Evolutionary conservation across 192 early-diverging fungal species (phyloP).

Genomic region (Gigaspora rosea): DNA sequence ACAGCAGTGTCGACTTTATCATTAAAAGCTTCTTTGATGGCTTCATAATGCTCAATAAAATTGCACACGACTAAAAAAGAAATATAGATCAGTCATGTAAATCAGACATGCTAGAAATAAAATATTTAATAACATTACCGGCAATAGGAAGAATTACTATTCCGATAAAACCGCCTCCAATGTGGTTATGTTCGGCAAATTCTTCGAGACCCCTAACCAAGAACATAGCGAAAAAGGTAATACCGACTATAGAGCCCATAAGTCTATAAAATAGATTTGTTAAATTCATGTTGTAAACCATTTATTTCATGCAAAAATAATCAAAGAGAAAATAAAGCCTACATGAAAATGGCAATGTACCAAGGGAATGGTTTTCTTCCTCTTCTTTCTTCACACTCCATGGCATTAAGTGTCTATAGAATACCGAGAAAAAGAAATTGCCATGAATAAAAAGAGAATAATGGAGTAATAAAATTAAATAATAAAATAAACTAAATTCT

Average conservation of each 20-base stretch:
- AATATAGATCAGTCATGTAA: not conserved
- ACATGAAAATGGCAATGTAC: too few relatives aligned
- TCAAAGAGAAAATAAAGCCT: not conserved
- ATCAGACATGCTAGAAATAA: constrained; percentile 29
- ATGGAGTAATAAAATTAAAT: too few relatives aligned
- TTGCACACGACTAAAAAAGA: constrained; percentile 43
- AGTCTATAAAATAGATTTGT: constrained; percentile 68
- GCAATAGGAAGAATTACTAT: constrained; percentile 89
- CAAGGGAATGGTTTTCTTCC: too few relatives aligned
- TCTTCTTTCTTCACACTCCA: too few relatives aligned
- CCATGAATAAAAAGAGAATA: too few relatives aligned
- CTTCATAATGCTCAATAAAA: constrained; percentile 74
- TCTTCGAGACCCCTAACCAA: constrained; percentile 76
- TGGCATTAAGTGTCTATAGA: too few relatives aligned
- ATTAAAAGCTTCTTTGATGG: constrained; percentile 67
- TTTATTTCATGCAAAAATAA: not conserved
- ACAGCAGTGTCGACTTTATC: constrained; percentile 78
- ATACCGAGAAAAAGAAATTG: too few relatives aligned
- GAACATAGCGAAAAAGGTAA: constrained; percentile 75
- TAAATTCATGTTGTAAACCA: constrained; percentile 11
- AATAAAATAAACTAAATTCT: too few relatives aligned
- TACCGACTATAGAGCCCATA: constrained; percentile 56
- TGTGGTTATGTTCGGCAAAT: constrained; percentile 61
- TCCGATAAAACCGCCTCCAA: constrained; percentile 90
- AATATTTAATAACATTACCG: constrained; percentile 49